These are phyloP conservation scores for Sporothrix schenckii DNA, from an alignment of 2,329 filamentous ascomycete species.

Conservation along the genomic window DNA sequence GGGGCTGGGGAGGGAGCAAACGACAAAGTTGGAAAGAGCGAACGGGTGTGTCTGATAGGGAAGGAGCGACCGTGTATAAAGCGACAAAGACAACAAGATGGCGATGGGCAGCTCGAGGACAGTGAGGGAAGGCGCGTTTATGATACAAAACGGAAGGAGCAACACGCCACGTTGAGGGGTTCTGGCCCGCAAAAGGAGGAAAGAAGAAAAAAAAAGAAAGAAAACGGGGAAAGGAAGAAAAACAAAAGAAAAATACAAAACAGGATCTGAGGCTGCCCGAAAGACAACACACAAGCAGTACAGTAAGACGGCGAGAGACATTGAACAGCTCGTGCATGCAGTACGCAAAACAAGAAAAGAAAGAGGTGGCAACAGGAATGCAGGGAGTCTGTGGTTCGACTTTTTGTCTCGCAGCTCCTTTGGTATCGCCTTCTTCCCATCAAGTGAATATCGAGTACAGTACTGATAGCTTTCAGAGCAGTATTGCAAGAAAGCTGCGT, in stretches of 20 bases:
- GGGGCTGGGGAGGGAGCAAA: not conserved
- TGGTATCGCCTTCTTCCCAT: not conserved
- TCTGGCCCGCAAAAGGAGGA: not conserved
- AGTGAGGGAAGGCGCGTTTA: conserved; percentile 1
- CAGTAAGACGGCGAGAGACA: not conserved
- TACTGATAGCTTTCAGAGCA: too few relatives aligned
- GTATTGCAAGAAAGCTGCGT: too few relatives aligned
- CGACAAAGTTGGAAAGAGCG: not conserved
- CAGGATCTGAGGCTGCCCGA: not conserved
- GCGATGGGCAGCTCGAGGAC: not conserved
- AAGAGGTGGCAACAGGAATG: conserved; percentile 1
- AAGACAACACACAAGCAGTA: not conserved
- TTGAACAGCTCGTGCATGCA: not conserved
- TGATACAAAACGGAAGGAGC: conserved; percentile 12
- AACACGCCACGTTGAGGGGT: not conserved
- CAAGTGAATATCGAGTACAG: not conserved
- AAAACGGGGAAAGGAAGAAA: not conserved
- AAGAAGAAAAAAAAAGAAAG: not conserved
- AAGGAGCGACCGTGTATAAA: conserved; percentile 14
- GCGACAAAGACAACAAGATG: not conserved
- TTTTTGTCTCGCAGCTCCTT: not conserved
- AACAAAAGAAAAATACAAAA: not conserved
- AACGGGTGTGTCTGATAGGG: not conserved
- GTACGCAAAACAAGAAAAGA: not conserved
- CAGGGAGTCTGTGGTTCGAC: not conserved